Evolutionary conservation across 352 stramenopile species (phyloP).

Genomic region (Phytophthora hybrid): DNA sequence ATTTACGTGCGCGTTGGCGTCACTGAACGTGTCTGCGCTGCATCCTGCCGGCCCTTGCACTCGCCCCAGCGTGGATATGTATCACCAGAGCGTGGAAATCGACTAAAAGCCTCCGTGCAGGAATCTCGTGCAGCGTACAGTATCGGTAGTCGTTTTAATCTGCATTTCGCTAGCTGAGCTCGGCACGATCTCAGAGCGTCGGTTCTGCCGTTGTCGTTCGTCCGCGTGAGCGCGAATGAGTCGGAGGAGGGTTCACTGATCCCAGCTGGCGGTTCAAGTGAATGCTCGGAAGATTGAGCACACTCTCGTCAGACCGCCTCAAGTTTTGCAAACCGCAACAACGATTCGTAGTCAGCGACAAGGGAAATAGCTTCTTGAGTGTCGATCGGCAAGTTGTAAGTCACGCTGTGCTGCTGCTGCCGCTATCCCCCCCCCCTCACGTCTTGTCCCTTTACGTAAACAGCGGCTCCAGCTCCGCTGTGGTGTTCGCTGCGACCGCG

Average conservation of each 20-base stretch:
- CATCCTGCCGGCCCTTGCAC: background rate
- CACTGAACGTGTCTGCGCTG: background rate
- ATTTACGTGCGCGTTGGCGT: background rate
- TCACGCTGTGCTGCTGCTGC: background rate
- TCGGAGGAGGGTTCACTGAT: slow-evolving; percentile 5
- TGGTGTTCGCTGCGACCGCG: slow-evolving; percentile 30
- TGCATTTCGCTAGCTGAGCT: slow-evolving; percentile 17
- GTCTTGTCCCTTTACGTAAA: slow-evolving; percentile 13
- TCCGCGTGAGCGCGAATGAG: slow-evolving; percentile 25
- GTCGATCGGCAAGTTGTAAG: background rate
- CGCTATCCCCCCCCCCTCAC: too few species aligned
- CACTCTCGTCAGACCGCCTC: background rate
- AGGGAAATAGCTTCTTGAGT: background rate
- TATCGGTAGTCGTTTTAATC: slow-evolving; percentile 11
- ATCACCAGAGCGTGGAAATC: background rate
- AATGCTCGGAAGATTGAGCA: background rate
- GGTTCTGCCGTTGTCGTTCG: background rate
- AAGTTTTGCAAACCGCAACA: slow-evolving; percentile 4
- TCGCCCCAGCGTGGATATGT: background rate
- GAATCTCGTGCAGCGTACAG: background rate
- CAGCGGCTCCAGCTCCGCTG: slow-evolving; percentile 42
- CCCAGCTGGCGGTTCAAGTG: slow-evolving; percentile 8
- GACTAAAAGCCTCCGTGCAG: background rate
- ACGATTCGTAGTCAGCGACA: background rate
- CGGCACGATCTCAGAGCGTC: slow-evolving; percentile 1